Evolutionary conservation across 768 basidiomycete genomes (phyloP), one percentile per base, ranked within the genome.

Genomic region (Lentinula sp.): DNA sequence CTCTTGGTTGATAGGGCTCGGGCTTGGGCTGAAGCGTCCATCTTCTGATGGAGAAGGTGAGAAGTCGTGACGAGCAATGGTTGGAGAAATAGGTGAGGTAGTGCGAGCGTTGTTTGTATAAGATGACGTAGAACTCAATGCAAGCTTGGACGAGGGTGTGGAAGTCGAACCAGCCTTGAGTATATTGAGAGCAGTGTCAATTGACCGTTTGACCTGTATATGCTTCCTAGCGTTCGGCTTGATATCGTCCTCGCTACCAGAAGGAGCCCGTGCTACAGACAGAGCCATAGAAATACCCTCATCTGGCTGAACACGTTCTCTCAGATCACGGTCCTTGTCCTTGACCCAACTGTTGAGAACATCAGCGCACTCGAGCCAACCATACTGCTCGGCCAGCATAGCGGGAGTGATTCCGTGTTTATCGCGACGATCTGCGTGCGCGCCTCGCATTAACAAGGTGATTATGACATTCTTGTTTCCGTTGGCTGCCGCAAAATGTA

Each of bases 401-500:
- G 93, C 91, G 20, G 96, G 90, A 1, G 91, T 95, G 63, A 93
- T 77, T 4, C 93, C 94, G 74, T 94, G 89, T 71, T 98, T 99
- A 76, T 99, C 96, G 5, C 87, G 71, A 48, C 86, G 84, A 71
- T 88, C 80, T 20, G 94, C 85, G 61, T 85, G 81, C 7, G 96
- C 97, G 52, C 95, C 95, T 64, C 86, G 86, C 16, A 88, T 82
- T 42, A 99, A 85, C 46, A 99, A 86, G 39, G 90, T 84, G 62
- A 79, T 81, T 49, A 94, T 85, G 66, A 95, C 85, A 28, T 79
- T 73, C 35, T 83, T 83, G 74, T 99, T 93, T 3, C 95, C 95
- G 67, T 97, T 95, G 33, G 96, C 95, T 37, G 95, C 90, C 13
- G 97, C 96, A 70, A 98, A 99, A 71, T 99, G 97, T 28, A 98